These are phyloP conservation scores for Leucoagaricus sp. DNA, from an alignment of 1,284 basidiomycete genomes.

Conservation along the genomic window DNA sequence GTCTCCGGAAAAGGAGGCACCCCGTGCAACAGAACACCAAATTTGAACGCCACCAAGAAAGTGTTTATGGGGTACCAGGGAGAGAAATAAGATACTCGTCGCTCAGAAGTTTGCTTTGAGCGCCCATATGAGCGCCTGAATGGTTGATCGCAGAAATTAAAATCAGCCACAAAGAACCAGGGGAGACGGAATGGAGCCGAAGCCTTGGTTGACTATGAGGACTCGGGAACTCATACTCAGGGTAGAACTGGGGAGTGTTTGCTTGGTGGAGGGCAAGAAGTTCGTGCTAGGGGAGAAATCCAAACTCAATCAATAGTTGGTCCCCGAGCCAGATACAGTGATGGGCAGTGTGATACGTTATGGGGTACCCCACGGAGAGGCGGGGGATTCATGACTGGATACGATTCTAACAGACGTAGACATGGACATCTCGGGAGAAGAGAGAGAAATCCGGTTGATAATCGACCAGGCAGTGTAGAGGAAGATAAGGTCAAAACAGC, in stretches of 20 bases:
- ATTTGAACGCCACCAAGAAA: too few species aligned
- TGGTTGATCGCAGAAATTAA: not conserved
- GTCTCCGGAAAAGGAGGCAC: too few species aligned
- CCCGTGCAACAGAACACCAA: too few species aligned
- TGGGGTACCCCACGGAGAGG: too few species aligned
- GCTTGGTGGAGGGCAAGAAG: conserved; percentile 39
- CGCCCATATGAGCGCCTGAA: conserved; percentile 31
- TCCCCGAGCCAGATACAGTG: conserved; percentile 5
- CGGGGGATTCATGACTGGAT: too few species aligned
- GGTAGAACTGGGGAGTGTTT: conserved; percentile 38
- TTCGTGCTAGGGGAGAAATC: conserved; percentile 28
- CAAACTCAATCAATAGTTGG: too few species aligned
- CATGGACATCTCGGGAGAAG: too few species aligned
- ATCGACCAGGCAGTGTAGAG: too few species aligned
- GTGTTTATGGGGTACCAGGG: too few species aligned
- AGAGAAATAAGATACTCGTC: conserved; percentile 26
- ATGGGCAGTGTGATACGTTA: too few species aligned
- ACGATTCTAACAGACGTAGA: too few species aligned
- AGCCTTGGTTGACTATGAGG: not conserved
- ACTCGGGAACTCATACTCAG: conserved; percentile 27
- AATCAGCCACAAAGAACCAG: not conserved
- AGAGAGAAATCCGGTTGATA: too few species aligned
- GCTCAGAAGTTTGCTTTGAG: conserved; percentile 29
- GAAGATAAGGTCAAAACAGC: not conserved
- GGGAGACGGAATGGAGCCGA: not conserved